phyloP scores from a whole-genome alignment of 2,329 filamentous ascomycete genomes.

The Beauveria pseudobassiana region DNA sequence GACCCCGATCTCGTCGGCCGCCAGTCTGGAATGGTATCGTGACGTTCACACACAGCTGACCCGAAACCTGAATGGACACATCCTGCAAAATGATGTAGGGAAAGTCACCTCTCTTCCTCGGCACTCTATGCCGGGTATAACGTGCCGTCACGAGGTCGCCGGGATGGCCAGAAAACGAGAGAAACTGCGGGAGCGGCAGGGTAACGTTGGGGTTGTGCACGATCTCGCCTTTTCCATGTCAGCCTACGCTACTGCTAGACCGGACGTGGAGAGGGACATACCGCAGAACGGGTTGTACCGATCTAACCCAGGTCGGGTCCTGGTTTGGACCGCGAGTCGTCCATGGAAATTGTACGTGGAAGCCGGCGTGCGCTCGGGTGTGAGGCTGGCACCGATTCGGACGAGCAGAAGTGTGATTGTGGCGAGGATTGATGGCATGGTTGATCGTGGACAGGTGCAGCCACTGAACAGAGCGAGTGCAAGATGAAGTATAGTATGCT shows the following conservation, averaged over 20 bases:
- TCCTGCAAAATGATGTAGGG: not conserved
- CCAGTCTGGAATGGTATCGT: not conserved
- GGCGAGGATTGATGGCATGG: not conserved
- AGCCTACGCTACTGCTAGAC: not conserved
- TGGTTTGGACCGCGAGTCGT: not conserved
- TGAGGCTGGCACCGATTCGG: not conserved
- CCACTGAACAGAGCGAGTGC: not conserved
- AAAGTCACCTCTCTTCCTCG: not conserved
- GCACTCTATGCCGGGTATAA: not conserved
- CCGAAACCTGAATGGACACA: not conserved
- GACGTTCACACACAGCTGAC: constrained; percentile 3
- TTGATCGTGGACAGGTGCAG: not conserved
- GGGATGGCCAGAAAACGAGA: constrained; percentile 1
- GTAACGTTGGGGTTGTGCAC: not conserved
- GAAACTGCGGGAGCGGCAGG: constrained; percentile 1
- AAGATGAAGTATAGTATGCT: not conserved
- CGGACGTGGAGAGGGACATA: not conserved
- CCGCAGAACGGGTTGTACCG: not conserved
- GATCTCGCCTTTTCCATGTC: not conserved
- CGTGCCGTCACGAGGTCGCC: not conserved
- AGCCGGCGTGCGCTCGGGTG: not conserved
- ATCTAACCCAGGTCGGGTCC: not conserved
- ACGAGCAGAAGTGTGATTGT: not conserved
- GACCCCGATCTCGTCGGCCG: not conserved
- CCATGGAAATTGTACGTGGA: constrained; percentile 6